Conservation (phyloP, 257 asterid genomes). For the Marsdenia floribunda region DNA sequence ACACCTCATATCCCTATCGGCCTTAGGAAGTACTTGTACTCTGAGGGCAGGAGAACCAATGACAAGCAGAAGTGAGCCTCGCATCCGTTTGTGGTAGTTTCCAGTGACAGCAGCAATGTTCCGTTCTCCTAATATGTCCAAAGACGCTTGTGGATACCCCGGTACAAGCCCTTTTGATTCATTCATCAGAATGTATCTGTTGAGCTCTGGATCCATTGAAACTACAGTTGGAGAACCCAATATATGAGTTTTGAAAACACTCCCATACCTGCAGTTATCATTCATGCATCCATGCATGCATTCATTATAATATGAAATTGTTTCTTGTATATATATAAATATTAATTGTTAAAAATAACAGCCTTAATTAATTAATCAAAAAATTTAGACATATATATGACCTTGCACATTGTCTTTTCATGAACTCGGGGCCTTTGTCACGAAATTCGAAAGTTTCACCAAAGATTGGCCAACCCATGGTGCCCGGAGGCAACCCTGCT, state of each 20-base stretch:
- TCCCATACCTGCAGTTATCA: constrained; percentile 53
- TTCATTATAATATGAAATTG: too few species aligned
- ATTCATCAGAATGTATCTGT: constrained; percentile 63
- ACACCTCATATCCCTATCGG: constrained; percentile 62
- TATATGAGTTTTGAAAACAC: constrained; percentile 73
- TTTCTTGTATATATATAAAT: too few species aligned
- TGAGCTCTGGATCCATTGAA: constrained; percentile 84
- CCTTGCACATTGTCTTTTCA: constrained; percentile 59
- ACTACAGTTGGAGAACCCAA: constrained; percentile 84
- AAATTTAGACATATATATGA: not conserved
- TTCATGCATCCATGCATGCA: too few species aligned
- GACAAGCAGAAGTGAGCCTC: constrained; percentile 74
- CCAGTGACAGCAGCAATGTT: constrained; percentile 87
- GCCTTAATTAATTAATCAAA: too few species aligned
- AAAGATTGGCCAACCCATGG: constrained; percentile 83
- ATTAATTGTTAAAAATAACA: too few species aligned
- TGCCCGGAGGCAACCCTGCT: constrained; percentile 71
- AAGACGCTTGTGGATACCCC: constrained; percentile 80
- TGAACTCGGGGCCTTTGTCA: constrained; percentile 59
- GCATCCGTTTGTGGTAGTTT: constrained; percentile 63
- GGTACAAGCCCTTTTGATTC: constrained; percentile 89
- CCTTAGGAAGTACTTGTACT: constrained; percentile 62
- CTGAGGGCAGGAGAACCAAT: constrained; percentile 68
- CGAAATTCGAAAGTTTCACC: constrained; percentile 60
- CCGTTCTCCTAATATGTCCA: constrained; percentile 72